Conservation (phyloP, 1,284 basidiomycete species). For the Rhizopogon parksii region DNA sequence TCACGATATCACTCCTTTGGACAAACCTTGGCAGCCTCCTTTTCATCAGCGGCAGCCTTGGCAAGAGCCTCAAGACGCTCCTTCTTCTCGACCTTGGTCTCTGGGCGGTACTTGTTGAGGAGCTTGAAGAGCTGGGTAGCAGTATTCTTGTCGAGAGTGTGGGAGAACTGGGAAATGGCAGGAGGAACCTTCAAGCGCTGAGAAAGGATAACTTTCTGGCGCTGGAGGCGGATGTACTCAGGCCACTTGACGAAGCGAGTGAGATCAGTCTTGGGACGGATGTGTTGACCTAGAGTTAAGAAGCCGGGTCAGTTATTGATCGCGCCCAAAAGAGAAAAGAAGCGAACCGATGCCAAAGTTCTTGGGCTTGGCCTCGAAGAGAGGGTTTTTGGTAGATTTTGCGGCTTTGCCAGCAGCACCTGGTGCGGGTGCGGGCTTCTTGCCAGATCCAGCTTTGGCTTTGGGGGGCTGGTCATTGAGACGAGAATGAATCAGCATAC, state of each 20-base stretch:
- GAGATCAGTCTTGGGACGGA: conserved; percentile 86
- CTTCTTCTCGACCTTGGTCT: conserved; percentile 98
- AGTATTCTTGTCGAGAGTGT: conserved; percentile 99
- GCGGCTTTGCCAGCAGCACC: conserved; percentile 67
- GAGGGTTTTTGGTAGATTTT: conserved; percentile 88
- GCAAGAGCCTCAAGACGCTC: conserved; percentile 78
- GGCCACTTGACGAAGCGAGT: conserved; percentile 99
- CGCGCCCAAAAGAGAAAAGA: neutral
- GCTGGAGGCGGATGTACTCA: conserved; percentile 96
- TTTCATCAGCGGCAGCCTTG: conserved; percentile 70
- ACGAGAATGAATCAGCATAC: conserved; percentile 56
- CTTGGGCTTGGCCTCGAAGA: conserved; percentile 86
- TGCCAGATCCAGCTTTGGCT: conserved; percentile 60
- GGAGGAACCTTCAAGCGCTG: conserved; percentile 99
- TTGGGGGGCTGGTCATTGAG: conserved; percentile 88
- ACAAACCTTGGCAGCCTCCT: conserved; percentile 57
- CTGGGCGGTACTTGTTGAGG: conserved; percentile 93
- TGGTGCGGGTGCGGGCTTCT: conserved; percentile 75
- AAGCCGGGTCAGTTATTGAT: neutral
- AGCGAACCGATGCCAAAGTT: conserved; percentile 92
- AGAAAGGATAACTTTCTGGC: conserved; percentile 97
- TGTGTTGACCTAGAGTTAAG: conserved; percentile 72
- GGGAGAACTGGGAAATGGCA: conserved; percentile 95
- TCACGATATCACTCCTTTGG: conserved; percentile 25
- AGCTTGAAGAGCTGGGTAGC: conserved; percentile 98